These are phyloP conservation scores for Tarenaya hassleriana DNA, from an alignment of 345 rosid species.

Conservation along the genomic window DNA sequence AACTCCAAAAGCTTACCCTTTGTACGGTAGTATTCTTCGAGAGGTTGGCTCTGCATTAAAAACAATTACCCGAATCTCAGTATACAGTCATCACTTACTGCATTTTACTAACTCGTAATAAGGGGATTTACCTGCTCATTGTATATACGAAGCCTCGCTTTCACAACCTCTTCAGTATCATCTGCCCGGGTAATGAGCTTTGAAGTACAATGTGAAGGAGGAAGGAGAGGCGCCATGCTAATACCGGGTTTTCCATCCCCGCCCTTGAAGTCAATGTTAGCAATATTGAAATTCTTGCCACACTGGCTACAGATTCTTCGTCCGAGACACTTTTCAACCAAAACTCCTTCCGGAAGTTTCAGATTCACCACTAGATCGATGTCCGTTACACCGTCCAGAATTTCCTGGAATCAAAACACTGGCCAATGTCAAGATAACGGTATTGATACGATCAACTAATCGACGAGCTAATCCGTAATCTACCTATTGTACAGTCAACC, in stretches of 20 bases:
- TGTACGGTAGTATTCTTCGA: slow-evolving; percentile 71
- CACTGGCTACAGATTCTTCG: slow-evolving; percentile 88
- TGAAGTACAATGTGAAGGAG: slow-evolving; percentile 67
- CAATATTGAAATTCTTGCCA: slow-evolving; percentile 67
- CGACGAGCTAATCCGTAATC: no score
- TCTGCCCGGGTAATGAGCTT: slow-evolving; percentile 84
- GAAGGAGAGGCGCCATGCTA: slow-evolving; percentile 88
- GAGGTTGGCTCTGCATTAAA: slow-evolving; percentile 70
- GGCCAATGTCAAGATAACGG: not conserved
- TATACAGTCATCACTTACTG: no score
- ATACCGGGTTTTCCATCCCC: slow-evolving; percentile 75
- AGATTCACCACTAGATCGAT: slow-evolving; percentile 86
- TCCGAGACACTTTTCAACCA: slow-evolving; percentile 87
- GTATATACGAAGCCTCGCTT: slow-evolving; percentile 71
- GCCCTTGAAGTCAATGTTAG: slow-evolving; percentile 60
- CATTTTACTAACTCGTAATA: not conserved
- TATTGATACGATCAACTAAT: no score
- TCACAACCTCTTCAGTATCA: slow-evolving; percentile 90
- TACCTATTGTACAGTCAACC: not conserved
- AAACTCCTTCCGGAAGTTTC: slow-evolving; percentile 72
- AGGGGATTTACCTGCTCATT: slow-evolving; percentile 47
- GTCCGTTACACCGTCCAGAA: slow-evolving; percentile 63
- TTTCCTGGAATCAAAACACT: slow-evolving; percentile 45
- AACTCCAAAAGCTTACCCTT: slow-evolving; percentile 77
- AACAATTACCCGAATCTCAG: not conserved